A percentile compares a stretch with the other conserved stretches of the same genome.
Conservation (phyloP, 139 green algal genomes). For the Parachlorella kessleri region DNA sequence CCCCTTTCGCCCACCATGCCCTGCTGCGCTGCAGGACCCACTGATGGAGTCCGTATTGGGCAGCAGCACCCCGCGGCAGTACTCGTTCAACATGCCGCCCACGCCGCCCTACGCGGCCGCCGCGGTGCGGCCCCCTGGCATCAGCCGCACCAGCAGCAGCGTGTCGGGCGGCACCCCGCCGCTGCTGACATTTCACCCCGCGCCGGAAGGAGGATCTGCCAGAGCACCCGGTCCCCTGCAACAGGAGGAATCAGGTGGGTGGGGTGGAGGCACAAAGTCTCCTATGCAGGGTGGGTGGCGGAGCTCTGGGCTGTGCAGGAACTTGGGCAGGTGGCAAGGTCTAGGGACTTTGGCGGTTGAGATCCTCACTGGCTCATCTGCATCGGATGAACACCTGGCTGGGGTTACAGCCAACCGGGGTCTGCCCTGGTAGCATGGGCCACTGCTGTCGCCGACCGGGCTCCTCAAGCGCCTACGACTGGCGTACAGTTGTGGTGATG, state of each 20-base stretch:
- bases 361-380: too few species aligned
- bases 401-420: too few species aligned
- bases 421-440: too few species aligned
- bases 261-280: neutral
- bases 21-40: constrained; percentile 10
- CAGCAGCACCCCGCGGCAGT: constrained; percentile 28
- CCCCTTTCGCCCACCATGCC: neutral
- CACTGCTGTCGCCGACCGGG: too few species aligned
- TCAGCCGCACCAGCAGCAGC: neutral
- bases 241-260: constrained; percentile 17
- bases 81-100: neutral
- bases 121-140: neutral
- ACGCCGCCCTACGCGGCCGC: neutral
- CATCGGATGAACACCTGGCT: too few species aligned
- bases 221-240: too few species aligned
- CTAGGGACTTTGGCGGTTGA: too few species aligned
- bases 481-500: too few species aligned
- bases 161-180: neutral
- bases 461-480: too few species aligned
- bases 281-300: neutral
- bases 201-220: neutral
- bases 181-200: constrained; percentile 7
- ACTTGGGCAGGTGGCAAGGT: neutral
- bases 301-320: too few species aligned
- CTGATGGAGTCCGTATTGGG: constrained; percentile 26